Evolutionary conservation across 1,284 basidiomycete genomes (phyloP), one percentile per base, ranked within the genome.

Genomic region (Ganoderma lingzhi): DNA sequence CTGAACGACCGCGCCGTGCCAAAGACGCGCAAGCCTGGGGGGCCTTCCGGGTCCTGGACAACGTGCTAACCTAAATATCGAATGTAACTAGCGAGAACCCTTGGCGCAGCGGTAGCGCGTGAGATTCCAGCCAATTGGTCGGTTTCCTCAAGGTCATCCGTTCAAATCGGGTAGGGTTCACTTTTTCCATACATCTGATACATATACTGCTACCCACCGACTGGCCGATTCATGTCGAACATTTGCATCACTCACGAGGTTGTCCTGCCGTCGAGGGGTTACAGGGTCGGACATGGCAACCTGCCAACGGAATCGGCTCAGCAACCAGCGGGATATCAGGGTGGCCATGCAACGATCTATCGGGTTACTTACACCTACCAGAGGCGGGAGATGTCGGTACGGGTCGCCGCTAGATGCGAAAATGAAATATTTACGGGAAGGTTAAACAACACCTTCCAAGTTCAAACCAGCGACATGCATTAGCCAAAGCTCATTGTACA

Each of bases 141-240:
- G 35, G 35, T 6, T 23, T 65, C 64, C 64, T 59, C 64, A 65
- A 65, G 64, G 64, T 65, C 64, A 65, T 65, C 64, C 64, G 64
- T 65, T 65, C 64, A 65, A 65, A 59, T 58, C 64, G 64, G 64
- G 64, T 65, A 65, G 64, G 64, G 64, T 65, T 65, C 64, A 65
- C 9, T 64, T 23, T 45, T 41, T 48, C 37, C 37, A 37, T 37
- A 37, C 23, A 23, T 23, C 23, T 23, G 23, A 23, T 37, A 37
- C 37, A 37, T 37, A 37, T 37, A 37, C 9, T 37, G 37, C 9
- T 37, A 37, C 37, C 37, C 9, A 37, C 4, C 37, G 9, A 37
- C 9, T 9, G 37, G 37, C 4, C 6, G 37, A 37, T 37, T 4
- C 37, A 37, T 23, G 23, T 23, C 23, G 23, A 23, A 23, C 23